A percentile compares a stretch with the other conserved stretches of the same genome.
Evolutionary conservation across 305 asterid species (phyloP).

Genomic region (Striga hermonthica): DNA sequence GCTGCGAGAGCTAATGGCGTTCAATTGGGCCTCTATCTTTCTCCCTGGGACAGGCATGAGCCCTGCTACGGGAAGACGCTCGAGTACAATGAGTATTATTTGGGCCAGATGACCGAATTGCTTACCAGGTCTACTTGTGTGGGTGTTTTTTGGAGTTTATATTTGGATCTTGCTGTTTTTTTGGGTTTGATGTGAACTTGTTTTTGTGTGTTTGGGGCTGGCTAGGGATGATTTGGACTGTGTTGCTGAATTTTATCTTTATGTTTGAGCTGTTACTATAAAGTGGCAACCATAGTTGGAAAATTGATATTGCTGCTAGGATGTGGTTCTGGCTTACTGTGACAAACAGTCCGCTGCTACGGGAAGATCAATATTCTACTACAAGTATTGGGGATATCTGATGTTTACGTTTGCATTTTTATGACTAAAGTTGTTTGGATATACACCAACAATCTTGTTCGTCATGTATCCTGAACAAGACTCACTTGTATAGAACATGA

Average conservation of each 20-base stretch:
- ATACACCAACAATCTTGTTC: too few relatives aligned
- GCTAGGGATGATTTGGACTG: conserved; percentile 17
- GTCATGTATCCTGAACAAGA: too few relatives aligned
- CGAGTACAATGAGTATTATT: conserved; percentile 73
- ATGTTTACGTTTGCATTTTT: conserved; percentile 11
- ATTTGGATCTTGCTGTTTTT: conserved; percentile 17
- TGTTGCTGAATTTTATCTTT: neutral
- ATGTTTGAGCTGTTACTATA: conserved; percentile 10
- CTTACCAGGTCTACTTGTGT: conserved; percentile 57
- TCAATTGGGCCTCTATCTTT: conserved; percentile 79
- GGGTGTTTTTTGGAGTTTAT: neutral
- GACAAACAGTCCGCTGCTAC: too few relatives aligned
- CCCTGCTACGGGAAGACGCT: conserved; percentile 64
- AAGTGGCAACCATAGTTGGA: conserved; percentile 10
- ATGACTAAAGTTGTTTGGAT: neutral
- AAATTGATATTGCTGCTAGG: conserved; percentile 3
- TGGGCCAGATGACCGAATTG: conserved; percentile 93
- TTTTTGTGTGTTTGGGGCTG: neutral
- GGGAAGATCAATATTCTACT: neutral
- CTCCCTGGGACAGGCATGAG: conserved; percentile 98
- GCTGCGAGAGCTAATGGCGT: conserved; percentile 63
- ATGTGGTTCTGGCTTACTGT: conserved; percentile 7
- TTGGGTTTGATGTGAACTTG: neutral
- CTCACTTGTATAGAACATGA: too few relatives aligned
- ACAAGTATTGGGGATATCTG: neutral